Percentiles rank a stretch among this genome's conserved stretches.
phyloP scores from a whole-genome alignment of 768 basidiomycete species.

The Mrakia hoshinonis region DNA sequence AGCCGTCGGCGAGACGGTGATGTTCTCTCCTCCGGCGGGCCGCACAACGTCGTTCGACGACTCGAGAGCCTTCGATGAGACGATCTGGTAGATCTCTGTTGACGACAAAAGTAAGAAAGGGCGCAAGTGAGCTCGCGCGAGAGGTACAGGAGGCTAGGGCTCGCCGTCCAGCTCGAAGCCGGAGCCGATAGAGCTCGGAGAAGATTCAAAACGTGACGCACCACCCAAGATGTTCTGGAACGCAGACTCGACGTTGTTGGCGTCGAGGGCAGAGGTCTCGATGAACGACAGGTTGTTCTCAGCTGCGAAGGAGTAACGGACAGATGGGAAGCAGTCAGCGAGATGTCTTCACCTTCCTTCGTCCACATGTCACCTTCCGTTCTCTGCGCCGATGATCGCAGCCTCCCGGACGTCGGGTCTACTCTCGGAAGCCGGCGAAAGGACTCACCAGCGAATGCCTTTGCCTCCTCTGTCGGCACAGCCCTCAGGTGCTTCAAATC shows the following conservation, averaged over 20 bases:
- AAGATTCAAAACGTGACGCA: conserved; percentile 40
- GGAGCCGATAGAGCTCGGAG: not conserved
- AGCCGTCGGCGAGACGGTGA: conserved; percentile 66
- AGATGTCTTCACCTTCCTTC: not conserved
- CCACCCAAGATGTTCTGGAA: conserved; percentile 95
- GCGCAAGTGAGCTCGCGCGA: no score
- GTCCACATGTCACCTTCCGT: not conserved
- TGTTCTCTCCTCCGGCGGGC: conserved; percentile 70
- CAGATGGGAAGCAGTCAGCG: not conserved
- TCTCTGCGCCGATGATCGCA: not conserved
- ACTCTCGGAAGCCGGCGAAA: not conserved
- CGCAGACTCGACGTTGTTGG: conserved; percentile 92
- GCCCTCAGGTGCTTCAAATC: conserved; percentile 96
- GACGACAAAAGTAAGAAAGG: not conserved
- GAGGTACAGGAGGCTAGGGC: no score
- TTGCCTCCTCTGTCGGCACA: conserved; percentile 95
- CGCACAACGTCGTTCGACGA: conserved; percentile 67
- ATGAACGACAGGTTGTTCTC: conserved; percentile 91
- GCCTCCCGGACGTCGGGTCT: not conserved
- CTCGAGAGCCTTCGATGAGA: conserved; percentile 90
- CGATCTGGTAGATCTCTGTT: conserved; percentile 92
- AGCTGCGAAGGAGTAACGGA: conserved; percentile 44
- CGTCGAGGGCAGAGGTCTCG: conserved; percentile 99
- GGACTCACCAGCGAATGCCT: conserved; percentile 69
- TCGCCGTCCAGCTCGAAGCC: no score